These are phyloP conservation scores for Sclerotinia nivalis DNA, from an alignment of 2,329 filamentous ascomycete species.

Conservation along the genomic window DNA sequence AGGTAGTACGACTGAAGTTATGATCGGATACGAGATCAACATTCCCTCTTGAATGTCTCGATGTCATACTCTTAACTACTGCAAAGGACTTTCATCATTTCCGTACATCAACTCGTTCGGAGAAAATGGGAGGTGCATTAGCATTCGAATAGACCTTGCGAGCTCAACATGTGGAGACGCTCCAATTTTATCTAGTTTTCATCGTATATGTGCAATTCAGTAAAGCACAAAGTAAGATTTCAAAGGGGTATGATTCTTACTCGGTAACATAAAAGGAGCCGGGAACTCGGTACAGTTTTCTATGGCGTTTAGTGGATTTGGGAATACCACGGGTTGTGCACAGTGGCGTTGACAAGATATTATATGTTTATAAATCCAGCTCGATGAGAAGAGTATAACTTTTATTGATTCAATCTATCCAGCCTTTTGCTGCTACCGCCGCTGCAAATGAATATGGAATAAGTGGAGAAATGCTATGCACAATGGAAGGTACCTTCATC, in stretches of 20 bases:
- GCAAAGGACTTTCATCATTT: not conserved
- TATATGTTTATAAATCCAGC: not conserved
- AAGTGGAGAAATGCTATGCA: too few species aligned
- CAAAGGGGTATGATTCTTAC: not conserved
- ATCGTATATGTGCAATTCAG: not conserved
- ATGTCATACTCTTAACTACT: too few species aligned
- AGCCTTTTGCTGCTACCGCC: too few species aligned
- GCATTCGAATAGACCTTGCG: not conserved
- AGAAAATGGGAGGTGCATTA: not conserved
- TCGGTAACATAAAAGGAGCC: too few species aligned
- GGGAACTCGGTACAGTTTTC: not conserved
- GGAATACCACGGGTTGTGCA: constrained; percentile 15
- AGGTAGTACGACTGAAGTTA: constrained; percentile 81
- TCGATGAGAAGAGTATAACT: not conserved
- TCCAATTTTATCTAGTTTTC: not conserved
- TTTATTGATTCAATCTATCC: not conserved
- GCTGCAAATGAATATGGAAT: too few species aligned
- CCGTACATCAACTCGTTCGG: not conserved
- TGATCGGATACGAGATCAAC: constrained; percentile 89
- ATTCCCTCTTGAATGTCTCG: constrained; percentile 24
- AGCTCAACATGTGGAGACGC: not conserved
- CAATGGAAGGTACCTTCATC: too few species aligned
- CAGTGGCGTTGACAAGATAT: constrained; percentile 13
- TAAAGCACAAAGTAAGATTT: not conserved
- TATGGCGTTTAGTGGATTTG: constrained; percentile 16